A percentile compares a stretch with the other conserved stretches of the same genome.
Conservation (phyloP, 108 stramenopile genomes). For the Cyclostephanos tholiformis region DNA sequence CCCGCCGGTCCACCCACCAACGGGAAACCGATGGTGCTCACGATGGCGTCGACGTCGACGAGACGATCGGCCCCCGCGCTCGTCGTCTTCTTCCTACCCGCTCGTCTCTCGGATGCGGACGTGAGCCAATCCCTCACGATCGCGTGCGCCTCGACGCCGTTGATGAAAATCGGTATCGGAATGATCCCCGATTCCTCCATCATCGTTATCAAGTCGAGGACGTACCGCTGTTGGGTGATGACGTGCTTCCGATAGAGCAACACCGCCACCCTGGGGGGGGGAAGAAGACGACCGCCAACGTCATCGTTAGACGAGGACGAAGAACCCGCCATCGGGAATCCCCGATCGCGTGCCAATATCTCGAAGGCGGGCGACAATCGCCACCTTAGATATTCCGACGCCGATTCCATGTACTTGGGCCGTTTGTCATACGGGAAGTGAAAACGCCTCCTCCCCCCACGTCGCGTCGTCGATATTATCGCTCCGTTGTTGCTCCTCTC, state of each 20-base stretch:
- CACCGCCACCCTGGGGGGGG: slow-evolving; percentile 65
- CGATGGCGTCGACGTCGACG: slow-evolving; percentile 72
- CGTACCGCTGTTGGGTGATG: slow-evolving; percentile 80
- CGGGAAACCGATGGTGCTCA: slow-evolving; percentile 87
- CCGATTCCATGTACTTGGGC: background rate
- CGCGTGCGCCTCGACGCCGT: slow-evolving; percentile 90
- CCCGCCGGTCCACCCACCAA: slow-evolving; percentile 90
- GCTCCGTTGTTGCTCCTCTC: too few relatives aligned
- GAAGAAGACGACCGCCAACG: too few relatives aligned
- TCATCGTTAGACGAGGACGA: slow-evolving; percentile 18
- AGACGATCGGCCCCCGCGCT: too few relatives aligned
- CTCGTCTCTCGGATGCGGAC: slow-evolving; percentile 3
- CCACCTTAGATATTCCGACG: slow-evolving; percentile 66
- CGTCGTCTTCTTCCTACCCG: too few relatives aligned
- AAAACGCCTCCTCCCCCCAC: background rate
- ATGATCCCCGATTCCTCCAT: slow-evolving; percentile 74
- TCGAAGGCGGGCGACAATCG: slow-evolving; percentile 50
- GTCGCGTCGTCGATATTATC: background rate
- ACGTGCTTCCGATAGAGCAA: slow-evolving; percentile 88
- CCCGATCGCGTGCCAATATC: slow-evolving; percentile 34
- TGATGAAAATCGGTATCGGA: slow-evolving; percentile 90
- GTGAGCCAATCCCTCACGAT: slow-evolving; percentile 88
- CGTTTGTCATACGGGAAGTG: background rate
- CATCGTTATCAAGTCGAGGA: slow-evolving; percentile 63
- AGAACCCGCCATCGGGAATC: slow-evolving; percentile 50